Evolutionary conservation across 768 basidiomycete genomes (phyloP), one percentile per base, ranked within the genome.

Genomic region (Butyriboletus loyo): DNA sequence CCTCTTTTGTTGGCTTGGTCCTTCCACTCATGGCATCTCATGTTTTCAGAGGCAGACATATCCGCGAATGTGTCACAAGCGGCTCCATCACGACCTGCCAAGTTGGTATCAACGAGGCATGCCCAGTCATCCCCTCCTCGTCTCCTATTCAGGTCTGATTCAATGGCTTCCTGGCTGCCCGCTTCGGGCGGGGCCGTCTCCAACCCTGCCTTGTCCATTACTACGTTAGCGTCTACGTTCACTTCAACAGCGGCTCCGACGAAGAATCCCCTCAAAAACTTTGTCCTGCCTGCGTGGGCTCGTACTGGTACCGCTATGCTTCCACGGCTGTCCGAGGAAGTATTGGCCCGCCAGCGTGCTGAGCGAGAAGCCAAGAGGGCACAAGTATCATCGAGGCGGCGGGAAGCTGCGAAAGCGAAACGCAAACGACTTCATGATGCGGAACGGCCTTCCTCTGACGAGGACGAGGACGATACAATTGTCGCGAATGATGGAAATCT

Each of bases 251-350:
- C 14, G 0, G 1, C 40, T 36, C 32, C 32, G 14, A 35, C 32
- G 11, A 47, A 54, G 30, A 71, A 69, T 46, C 65, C 57, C 5
- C 25, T 61, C 14, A 76, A 75, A 65, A 75, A 73, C 41, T 87
- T 83, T 47, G 72, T 82, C 24, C 67, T 88, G 24, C 87, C 87
- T 1, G 80, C 75, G 9, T 90, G 87, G 87, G 87, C 87, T 27
- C 75, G 79, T 35, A 90, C 87, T 7, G 69, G 70, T 27, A 90
- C 87, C 0, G 77, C 86, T 3, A 83, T 73, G 10, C 77, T 78
- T 59, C 87, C 87, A 5, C 76, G 87, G n/a, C 65, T 87, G 19
- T 85, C 85, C 11, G 80, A 83, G 32, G 80, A 82, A 36, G 75
- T 71, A 6, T 70, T 76, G 38, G 68, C 72, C 25, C 74, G 77